These are phyloP conservation scores for Mycocentrospora acerina DNA, from an alignment of 2,329 filamentous ascomycete genomes.

Conservation along the genomic window DNA sequence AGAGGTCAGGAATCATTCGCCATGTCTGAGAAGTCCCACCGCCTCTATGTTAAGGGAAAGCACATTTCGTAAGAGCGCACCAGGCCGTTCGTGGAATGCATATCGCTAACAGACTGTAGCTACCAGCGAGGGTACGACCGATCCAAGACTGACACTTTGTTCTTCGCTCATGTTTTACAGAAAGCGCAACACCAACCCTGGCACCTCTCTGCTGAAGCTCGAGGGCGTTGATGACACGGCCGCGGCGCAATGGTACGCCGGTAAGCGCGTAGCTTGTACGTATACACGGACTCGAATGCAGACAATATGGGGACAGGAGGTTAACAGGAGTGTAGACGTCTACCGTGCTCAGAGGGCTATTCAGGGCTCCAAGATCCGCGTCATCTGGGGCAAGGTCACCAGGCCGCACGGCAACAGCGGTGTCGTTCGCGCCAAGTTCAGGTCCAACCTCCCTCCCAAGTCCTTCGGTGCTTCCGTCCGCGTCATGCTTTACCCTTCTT, in stretches of 20 bases:
- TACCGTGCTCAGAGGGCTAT: conserved; percentile 95
- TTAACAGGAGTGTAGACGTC: conserved; percentile 57
- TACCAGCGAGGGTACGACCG: conserved; percentile 72
- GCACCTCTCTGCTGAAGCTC: conserved; percentile 94
- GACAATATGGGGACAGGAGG: conserved; percentile 4
- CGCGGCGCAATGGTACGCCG: conserved; percentile 89
- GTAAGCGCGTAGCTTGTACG: conserved; percentile 89
- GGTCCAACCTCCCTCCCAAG: conserved; percentile 91
- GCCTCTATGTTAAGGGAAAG: conserved; percentile 67
- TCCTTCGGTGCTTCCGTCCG: conserved; percentile 85
- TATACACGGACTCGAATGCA: conserved; percentile 7
- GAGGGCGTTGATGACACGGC: conserved; percentile 93
- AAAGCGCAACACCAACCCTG: conserved; percentile 87
- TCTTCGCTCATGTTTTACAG: conserved; percentile 37
- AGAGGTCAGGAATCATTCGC: conserved; percentile 35
- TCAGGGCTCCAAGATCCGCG: conserved; percentile 94
- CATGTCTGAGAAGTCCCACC: conserved; percentile 43
- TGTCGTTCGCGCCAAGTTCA: conserved; percentile 96
- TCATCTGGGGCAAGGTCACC: conserved; percentile 97
- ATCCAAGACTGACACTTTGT: conserved; percentile 8
- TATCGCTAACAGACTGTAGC: conserved; percentile 33
- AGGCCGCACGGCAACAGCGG: conserved; percentile 97
- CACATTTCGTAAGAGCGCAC: conserved; percentile 87
- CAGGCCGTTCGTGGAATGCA: conserved; percentile 45
- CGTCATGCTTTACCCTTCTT: conserved; percentile 97